Percentiles rank a stretch among this genome's conserved stretches.
Evolutionary conservation across 768 basidiomycete genomes (phyloP).

Genomic region (Exsudoporus frostii): DNA sequence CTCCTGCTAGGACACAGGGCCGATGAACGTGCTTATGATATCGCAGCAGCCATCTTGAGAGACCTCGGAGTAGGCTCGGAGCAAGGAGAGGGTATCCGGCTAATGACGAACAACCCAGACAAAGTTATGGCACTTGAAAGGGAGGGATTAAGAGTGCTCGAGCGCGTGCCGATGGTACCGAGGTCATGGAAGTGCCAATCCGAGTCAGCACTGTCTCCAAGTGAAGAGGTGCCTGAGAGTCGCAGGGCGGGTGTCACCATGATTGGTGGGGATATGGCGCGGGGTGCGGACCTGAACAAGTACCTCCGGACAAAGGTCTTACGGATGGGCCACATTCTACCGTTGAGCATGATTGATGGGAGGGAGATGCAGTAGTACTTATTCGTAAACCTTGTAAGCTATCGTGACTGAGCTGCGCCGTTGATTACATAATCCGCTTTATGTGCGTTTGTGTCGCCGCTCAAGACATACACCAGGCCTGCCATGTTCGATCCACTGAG

Average conservation of each 20-base stretch:
- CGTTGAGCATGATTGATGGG: slow-evolving; percentile 35
- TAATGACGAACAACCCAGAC: slow-evolving; percentile 98
- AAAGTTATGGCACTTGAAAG: slow-evolving; percentile 85
- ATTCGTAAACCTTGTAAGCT: not conserved
- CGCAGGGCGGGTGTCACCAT: slow-evolving; percentile 66
- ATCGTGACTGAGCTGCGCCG: not conserved
- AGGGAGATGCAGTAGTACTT: not conserved
- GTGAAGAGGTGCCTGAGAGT: slow-evolving; percentile 21
- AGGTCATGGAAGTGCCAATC: slow-evolving; percentile 63
- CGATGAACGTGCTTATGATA: slow-evolving; percentile 89
- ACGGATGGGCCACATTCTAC: slow-evolving; percentile 94
- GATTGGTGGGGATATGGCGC: slow-evolving; percentile 72
- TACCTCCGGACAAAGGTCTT: slow-evolving; percentile 96
- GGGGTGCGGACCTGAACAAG: slow-evolving; percentile 87
- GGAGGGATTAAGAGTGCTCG: slow-evolving; percentile 75
- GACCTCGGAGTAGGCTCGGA: slow-evolving; percentile 77
- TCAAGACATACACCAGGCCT: not conserved
- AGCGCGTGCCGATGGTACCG: slow-evolving; percentile 94
- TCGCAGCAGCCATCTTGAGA: slow-evolving; percentile 85
- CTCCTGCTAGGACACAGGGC: slow-evolving; percentile 91
- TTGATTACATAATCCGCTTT: slow-evolving; percentile 16
- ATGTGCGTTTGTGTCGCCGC: not conserved
- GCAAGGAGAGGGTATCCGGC: slow-evolving; percentile 55
- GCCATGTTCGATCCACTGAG: slow-evolving; percentile 73
- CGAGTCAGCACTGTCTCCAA: slow-evolving; percentile 4